These are phyloP conservation scores for Saccharomyces pastorianus DNA, from an alignment of 1,139 yeast species.

Conservation along the genomic window DNA sequence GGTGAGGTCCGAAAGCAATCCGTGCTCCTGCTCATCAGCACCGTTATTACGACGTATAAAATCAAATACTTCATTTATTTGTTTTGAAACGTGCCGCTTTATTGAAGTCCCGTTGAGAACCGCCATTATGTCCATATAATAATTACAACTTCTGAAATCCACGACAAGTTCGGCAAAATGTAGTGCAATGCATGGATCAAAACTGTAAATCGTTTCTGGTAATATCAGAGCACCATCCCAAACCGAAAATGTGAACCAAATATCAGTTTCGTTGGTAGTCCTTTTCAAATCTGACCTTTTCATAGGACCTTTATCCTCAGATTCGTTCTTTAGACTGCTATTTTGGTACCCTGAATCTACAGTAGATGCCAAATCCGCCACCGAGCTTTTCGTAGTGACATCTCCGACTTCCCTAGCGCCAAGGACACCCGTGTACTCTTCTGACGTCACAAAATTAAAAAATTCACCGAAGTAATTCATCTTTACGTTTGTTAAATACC, in stretches of 20 bases:
- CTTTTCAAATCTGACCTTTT: slow-evolving; percentile 35
- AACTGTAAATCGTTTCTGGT: slow-evolving; percentile 67
- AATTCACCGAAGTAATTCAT: slow-evolving; percentile 88
- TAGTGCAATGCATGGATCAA: slow-evolving; percentile 53
- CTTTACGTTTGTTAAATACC: slow-evolving; percentile 66
- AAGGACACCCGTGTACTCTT: slow-evolving; percentile 50
- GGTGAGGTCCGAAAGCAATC: slow-evolving; percentile 36
- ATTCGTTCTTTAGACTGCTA: slow-evolving; percentile 3
- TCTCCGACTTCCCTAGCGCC: slow-evolving; percentile 11
- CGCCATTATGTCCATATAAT: slow-evolving; percentile 78
- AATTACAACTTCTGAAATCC: slow-evolving; percentile 80
- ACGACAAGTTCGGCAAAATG: slow-evolving; percentile 60
- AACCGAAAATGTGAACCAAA: slow-evolving; percentile 62
- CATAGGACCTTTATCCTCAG: slow-evolving; percentile 7
- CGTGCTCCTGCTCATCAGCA: slow-evolving; percentile 25
- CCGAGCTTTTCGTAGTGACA: slow-evolving; percentile 1
- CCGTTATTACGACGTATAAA: slow-evolving; percentile 15
- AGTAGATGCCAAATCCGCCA: slow-evolving; percentile 1
- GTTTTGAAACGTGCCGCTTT: slow-evolving; percentile 34
- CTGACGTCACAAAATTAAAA: slow-evolving; percentile 75
- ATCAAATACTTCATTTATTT: slow-evolving; percentile 48
- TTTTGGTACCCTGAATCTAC: background rate
- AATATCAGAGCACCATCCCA: slow-evolving; percentile 60
- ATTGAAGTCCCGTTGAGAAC: slow-evolving; percentile 15
- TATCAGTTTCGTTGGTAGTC: slow-evolving; percentile 68